Conservation (phyloP, 1,284 basidiomycete species). For the Sporisorium scitamineum region DNA sequence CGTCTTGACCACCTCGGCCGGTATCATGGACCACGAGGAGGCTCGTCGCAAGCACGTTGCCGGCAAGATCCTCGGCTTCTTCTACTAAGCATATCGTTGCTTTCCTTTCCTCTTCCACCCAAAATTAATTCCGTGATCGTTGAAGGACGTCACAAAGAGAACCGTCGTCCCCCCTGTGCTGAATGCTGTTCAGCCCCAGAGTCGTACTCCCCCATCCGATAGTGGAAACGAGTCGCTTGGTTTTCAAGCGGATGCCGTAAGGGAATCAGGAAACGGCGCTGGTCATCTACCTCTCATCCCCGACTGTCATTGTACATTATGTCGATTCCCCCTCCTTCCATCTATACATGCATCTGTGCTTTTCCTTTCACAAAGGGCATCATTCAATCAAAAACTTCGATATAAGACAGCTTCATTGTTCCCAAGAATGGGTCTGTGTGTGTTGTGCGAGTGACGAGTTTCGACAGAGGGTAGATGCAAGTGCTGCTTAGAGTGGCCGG, state of each 20-base stretch:
- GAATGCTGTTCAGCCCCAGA: conserved; percentile 13
- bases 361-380: conserved; percentile 4
- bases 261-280: conserved; percentile 47
- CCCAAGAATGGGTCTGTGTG: background rate
- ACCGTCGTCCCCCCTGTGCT: conserved; percentile 13
- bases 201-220: conserved; percentile 42
- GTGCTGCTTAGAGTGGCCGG: background rate
- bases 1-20: conserved; percentile 96
- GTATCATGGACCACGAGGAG: conserved; percentile 99
- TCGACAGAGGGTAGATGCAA: no score
- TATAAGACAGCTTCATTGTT: background rate
- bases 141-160: conserved; percentile 17
- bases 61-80: conserved; percentile 76
- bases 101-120: background rate
- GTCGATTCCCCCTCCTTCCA: conserved; percentile 11
- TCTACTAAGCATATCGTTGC: conserved; percentile 60
- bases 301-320: conserved; percentile 39
- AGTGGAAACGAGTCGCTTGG: conserved; percentile 7
- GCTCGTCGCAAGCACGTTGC: conserved; percentile 98
- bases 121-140: conserved; percentile 30
- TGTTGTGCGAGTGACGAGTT: background rate
- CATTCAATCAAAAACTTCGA: conserved; percentile 6
- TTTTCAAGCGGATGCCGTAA: conserved; percentile 9
- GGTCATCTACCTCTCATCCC: conserved; percentile 2
- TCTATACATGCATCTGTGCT: conserved; percentile 9